These are phyloP conservation scores for Apiospora saccharicola DNA, from an alignment of 2,329 filamentous ascomycete genomes.

Conservation along the genomic window DNA sequence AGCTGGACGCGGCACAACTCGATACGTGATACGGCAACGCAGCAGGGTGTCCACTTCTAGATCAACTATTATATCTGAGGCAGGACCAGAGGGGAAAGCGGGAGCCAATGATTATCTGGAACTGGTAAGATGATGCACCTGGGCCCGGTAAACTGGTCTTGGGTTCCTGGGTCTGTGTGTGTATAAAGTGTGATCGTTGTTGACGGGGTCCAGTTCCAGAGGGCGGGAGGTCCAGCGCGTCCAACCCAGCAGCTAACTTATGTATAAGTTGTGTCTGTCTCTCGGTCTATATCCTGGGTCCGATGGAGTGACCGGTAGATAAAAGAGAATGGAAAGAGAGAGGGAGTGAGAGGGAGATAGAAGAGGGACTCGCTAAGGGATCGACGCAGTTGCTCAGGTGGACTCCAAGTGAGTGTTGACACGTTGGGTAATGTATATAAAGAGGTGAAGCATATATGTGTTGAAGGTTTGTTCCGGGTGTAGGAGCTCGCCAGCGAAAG, in stretches of 20 bases:
- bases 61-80: constrained; percentile 33
- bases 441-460: constrained; percentile 17
- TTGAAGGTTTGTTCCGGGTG: background rate
- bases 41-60: constrained; percentile 36
- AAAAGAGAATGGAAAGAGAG: background rate
- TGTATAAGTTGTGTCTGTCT: background rate
- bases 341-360: background rate
- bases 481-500: background rate
- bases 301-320: background rate
- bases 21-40: constrained; percentile 36
- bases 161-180: constrained; percentile 22
- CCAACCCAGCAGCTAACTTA: background rate
- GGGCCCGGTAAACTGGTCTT: constrained; percentile 30
- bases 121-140: constrained; percentile 34
- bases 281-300: background rate
- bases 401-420: background rate
- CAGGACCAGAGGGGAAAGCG: constrained; percentile 34
- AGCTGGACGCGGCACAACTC: constrained; percentile 33
- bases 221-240: background rate
- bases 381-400: background rate
- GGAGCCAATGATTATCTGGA: constrained; percentile 32
- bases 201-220: constrained; percentile 11
- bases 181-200: constrained; percentile 1
- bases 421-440: background rate
- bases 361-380: background rate